Evolutionary conservation across 2,329 filamentous ascomycete genomes (phyloP).

Genomic region (Stemphylium vesicarium): DNA sequence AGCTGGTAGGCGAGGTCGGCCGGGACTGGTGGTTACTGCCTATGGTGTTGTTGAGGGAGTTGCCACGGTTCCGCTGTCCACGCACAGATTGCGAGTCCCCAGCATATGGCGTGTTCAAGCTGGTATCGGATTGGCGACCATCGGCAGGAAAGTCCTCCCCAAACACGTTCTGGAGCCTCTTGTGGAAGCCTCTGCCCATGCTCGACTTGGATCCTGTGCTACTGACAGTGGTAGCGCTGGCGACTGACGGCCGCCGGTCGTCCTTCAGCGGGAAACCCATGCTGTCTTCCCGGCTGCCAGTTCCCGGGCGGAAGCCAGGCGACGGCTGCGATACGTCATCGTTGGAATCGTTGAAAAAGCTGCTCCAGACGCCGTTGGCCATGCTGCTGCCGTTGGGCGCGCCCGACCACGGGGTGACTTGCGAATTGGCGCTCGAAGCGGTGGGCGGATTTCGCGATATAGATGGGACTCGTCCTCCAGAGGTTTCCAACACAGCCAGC

Average conservation of each 20-base stretch:
- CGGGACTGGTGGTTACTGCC: conserved; percentile 56
- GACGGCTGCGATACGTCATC: conserved; percentile 74
- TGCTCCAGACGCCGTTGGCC: conserved; percentile 56
- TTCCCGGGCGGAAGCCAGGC: conserved; percentile 68
- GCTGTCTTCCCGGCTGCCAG: conserved; percentile 56
- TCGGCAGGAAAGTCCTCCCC: conserved; percentile 82
- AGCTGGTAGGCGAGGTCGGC: conserved; percentile 74
- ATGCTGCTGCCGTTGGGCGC: conserved; percentile 48
- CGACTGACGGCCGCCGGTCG: conserved; percentile 82
- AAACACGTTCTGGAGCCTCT: conserved; percentile 90
- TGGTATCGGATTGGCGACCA: conserved; percentile 71
- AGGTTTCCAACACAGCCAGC: conserved; percentile 70
- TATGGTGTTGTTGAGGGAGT: conserved; percentile 74
- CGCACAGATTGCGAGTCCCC: conserved; percentile 64
- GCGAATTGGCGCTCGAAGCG: conserved; percentile 58
- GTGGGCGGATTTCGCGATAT: conserved; percentile 65
- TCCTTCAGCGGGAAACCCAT: conserved; percentile 61
- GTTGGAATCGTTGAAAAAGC: conserved; percentile 77
- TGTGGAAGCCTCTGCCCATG: conserved; percentile 69
- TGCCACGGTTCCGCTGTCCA: conserved; percentile 76
- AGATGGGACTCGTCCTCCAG: conserved; percentile 63
- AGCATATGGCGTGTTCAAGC: conserved; percentile 60
- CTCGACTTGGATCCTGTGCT: conserved; percentile 81
- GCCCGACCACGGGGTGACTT: conserved; percentile 60
- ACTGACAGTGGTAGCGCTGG: conserved; percentile 85